phyloP scores from a whole-genome alignment of 495 filamentous ascomycete genomes.

The Aspergillus haitiensis region DNA sequence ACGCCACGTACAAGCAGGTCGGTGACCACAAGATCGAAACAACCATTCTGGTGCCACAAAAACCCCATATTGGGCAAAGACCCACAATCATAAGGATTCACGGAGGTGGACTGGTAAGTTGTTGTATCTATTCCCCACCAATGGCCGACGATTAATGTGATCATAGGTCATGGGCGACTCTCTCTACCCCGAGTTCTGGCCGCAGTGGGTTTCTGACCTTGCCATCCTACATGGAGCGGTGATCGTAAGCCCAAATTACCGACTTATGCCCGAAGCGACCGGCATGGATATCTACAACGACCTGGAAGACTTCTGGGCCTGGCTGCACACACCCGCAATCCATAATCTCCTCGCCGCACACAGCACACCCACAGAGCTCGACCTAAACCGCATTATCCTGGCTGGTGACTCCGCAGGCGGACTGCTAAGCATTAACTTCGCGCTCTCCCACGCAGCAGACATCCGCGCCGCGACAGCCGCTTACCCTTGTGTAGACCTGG shows the following conservation, averaged over 20 bases:
- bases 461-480: neutral
- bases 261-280: constrained; percentile 50
- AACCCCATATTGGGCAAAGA: no score
- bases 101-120: no score
- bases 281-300: constrained; percentile 51
- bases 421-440: constrained; percentile 31
- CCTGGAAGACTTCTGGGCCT: constrained; percentile 51
- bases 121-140: no score
- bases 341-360: constrained; percentile 20
- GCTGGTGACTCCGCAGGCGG: constrained; percentile 41
- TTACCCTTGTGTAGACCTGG: constrained; percentile 1
- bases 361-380: constrained; percentile 24
- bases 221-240: constrained; percentile 37
- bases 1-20: no score
- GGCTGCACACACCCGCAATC: constrained; percentile 36
- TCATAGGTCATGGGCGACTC: constrained; percentile 27
- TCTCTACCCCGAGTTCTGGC: constrained; percentile 32
- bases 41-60: no score
- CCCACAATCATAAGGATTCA: no score
- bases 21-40: no score
- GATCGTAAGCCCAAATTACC: constrained; percentile 50
- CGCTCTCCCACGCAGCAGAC: constrained; percentile 14
- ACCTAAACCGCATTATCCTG: constrained; percentile 30
- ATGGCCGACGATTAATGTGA: no score
- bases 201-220: constrained; percentile 36